Evolutionary conservation across 306 rosid species (phyloP).

Genomic region (Dalbergia cochinchinensis): DNA sequence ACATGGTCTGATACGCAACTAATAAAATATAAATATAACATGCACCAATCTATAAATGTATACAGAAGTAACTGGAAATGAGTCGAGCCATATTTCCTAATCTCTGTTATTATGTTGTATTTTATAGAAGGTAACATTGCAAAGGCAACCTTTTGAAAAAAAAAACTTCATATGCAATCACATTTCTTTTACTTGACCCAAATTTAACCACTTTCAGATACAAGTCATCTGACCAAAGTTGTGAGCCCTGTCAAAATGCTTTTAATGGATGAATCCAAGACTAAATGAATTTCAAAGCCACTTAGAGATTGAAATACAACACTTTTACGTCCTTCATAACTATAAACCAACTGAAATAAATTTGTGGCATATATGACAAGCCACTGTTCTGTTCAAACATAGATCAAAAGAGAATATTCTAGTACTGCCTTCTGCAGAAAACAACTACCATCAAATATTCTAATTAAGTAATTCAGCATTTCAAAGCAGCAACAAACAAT

Average conservation of each 20-base stretch:
- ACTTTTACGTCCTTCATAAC: conserved; percentile 8
- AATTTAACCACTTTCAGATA: conserved; percentile 17
- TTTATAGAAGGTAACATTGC: conserved; percentile 16
- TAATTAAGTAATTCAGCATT: conserved; percentile 19
- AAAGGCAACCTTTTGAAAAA: neutral
- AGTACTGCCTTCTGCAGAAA: too few relatives aligned
- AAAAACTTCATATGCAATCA: conserved; percentile 4
- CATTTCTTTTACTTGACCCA: neutral
- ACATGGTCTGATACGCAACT: neutral
- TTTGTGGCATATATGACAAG: neutral
- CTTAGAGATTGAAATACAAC: neutral
- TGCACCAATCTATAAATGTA: neutral
- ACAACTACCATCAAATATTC: conserved; percentile 32
- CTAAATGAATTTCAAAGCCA: conserved; percentile 5
- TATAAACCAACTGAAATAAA: conserved; percentile 3
- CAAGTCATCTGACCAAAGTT: neutral
- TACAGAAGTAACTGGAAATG: neutral
- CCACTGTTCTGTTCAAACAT: neutral
- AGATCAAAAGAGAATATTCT: neutral
- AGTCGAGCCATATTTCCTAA: neutral
- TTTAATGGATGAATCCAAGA: neutral
- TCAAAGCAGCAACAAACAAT: conserved; percentile 24
- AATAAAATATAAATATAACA: neutral
- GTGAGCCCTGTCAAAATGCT: neutral
- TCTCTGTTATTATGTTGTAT: too few relatives aligned